A percentile compares a stretch with the other conserved stretches of the same genome.
phyloP scores from a whole-genome alignment of 306 rosid genomes.

The Sicyos edulis region DNA sequence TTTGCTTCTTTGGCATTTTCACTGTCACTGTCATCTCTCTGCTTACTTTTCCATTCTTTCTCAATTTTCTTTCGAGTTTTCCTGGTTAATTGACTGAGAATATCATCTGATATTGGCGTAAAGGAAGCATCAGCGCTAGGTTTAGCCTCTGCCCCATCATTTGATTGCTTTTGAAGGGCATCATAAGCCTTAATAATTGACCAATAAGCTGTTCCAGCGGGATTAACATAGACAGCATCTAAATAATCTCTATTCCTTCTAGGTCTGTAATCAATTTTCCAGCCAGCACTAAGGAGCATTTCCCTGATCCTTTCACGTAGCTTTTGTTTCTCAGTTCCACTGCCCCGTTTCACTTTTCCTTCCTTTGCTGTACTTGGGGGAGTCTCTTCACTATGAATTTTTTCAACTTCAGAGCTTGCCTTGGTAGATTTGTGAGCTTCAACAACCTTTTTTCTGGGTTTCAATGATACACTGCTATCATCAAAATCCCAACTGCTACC shows the following conservation, averaged over 20 bases:
- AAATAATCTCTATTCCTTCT: slow-evolving; percentile 93
- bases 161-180: slow-evolving; percentile 81
- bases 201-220: slow-evolving; percentile 92
- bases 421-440: slow-evolving; percentile 40
- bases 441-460: slow-evolving; percentile 41
- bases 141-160: slow-evolving; percentile 45
- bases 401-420: slow-evolving; percentile 43
- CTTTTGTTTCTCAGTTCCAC: slow-evolving; percentile 94
- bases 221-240: slow-evolving; percentile 91
- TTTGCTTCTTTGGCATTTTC: slow-evolving; percentile 47
- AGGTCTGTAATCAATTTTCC: slow-evolving; percentile 94
- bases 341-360: slow-evolving; percentile 74
- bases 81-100: slow-evolving; percentile 86
- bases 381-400: slow-evolving; percentile 49
- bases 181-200: slow-evolving; percentile 96
- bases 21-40: slow-evolving; percentile 39
- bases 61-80: slow-evolving; percentile 89
- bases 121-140: slow-evolving; percentile 46
- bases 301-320: slow-evolving; percentile 76
- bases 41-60: slow-evolving; percentile 71
- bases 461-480: slow-evolving; percentile 57
- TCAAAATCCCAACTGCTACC: slow-evolving; percentile 53
- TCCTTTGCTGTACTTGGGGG: slow-evolving; percentile 44
- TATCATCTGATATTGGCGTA: slow-evolving; percentile 68
- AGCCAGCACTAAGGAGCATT: slow-evolving; percentile 79